Evolutionary conservation across 768 basidiomycete species (phyloP).

Genomic region (Asterophora lycoperdoides): DNA sequence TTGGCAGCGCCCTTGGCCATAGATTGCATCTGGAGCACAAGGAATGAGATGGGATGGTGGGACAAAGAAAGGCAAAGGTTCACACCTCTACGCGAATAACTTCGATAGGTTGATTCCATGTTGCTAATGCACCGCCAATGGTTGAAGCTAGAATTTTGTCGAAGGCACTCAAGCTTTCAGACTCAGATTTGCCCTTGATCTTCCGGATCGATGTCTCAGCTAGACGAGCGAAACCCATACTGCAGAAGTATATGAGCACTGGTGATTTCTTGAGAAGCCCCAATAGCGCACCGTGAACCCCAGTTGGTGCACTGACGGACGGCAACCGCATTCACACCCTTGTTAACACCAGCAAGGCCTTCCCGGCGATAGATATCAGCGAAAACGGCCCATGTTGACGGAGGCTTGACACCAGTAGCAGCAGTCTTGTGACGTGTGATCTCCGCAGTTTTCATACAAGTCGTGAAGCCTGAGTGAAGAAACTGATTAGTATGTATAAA

Average conservation of each 20-base stretch:
- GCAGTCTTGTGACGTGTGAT: constrained; percentile 95
- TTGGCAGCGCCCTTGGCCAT: constrained; percentile 82
- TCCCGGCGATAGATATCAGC: constrained; percentile 91
- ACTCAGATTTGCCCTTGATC: constrained; percentile 72
- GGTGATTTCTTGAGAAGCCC: not conserved
- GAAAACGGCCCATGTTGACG: constrained; percentile 92
- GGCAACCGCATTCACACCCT: constrained; percentile 95
- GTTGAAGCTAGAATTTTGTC: constrained; percentile 90
- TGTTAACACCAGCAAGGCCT: constrained; percentile 95
- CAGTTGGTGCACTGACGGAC: constrained; percentile 92
- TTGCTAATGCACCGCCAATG: constrained; percentile 91
- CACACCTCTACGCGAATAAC: constrained; percentile 92
- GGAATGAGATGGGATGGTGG: constrained; percentile 1
- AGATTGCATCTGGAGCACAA: constrained; percentile 83
- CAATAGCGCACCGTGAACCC: constrained; percentile 70
- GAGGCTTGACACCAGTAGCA: constrained; percentile 77
- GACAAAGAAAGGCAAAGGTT: not conserved
- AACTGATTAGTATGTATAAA: constrained; percentile 3
- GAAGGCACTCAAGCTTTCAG: constrained; percentile 63
- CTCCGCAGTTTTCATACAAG: constrained; percentile 99
- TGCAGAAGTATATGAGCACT: constrained; percentile 24
- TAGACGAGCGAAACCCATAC: constrained; percentile 95
- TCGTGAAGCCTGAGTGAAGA: constrained; percentile 76
- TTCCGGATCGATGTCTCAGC: constrained; percentile 79
- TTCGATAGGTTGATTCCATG: constrained; percentile 99